Percentiles rank a stretch among this genome's conserved stretches.
phyloP scores from a whole-genome alignment of 768 basidiomycete species.

The Lactarius trivialis region DNA sequence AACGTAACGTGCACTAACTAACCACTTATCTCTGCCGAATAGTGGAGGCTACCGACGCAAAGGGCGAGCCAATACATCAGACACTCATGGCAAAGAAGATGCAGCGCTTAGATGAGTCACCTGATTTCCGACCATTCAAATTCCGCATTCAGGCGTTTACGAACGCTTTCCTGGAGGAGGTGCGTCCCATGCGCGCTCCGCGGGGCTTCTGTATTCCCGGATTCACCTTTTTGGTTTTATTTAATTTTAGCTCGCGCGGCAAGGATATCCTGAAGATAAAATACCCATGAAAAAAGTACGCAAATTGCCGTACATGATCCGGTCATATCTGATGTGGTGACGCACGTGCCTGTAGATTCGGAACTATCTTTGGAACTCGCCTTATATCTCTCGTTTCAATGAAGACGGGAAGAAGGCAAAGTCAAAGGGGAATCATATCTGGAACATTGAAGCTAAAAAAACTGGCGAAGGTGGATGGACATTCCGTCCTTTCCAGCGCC shows the following conservation, averaged over 20 bases:
- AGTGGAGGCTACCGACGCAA: slow-evolving; percentile 92
- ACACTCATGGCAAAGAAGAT: slow-evolving; percentile 99
- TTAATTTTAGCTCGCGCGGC: slow-evolving; percentile 55
- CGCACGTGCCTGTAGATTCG: slow-evolving; percentile 53
- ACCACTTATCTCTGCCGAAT: slow-evolving; percentile 24
- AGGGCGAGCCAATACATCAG: slow-evolving; percentile 97
- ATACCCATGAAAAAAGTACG: slow-evolving; percentile 93
- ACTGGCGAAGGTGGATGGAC: slow-evolving; percentile 68
- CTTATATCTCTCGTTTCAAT: slow-evolving; percentile 93
- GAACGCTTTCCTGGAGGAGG: slow-evolving; percentile 89
- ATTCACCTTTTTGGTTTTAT: neutral
- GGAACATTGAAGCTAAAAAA: slow-evolving; percentile 97
- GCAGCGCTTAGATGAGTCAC: slow-evolving; percentile 92
- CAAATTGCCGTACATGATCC: slow-evolving; percentile 13
- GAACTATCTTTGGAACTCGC: slow-evolving; percentile 93
- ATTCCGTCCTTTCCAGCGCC: slow-evolving; percentile 83
- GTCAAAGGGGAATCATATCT: slow-evolving; percentile 98
- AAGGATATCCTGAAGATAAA: slow-evolving; percentile 89
- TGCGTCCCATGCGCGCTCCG: slow-evolving; percentile 31
- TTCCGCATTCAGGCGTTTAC: slow-evolving; percentile 99
- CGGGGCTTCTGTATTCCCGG: neutral
- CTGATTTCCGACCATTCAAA: slow-evolving; percentile 97
- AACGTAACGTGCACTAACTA: slow-evolving; percentile 18
- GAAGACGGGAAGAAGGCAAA: slow-evolving; percentile 99
- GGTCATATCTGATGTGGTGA: slow-evolving; percentile 14